Evolutionary conservation across 495 filamentous ascomycete species (phyloP), one percentile per base, ranked within the genome.

Genomic region (Lasiosphaeria hispida): DNA sequence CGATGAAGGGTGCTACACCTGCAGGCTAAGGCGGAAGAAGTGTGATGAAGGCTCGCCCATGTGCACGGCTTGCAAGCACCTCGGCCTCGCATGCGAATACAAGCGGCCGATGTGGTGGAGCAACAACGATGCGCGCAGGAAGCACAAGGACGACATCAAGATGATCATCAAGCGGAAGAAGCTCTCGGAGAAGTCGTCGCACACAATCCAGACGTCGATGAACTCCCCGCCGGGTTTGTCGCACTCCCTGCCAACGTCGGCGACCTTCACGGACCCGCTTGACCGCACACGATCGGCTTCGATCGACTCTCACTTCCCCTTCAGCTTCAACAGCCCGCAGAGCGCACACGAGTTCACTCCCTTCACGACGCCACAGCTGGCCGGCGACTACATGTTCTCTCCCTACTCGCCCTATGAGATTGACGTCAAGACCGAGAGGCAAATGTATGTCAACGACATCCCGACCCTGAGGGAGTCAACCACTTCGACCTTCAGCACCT

Each of bases 81-180:
- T 98, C 41, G 84, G 85, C 9, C 81, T 98, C 18, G 77, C 77
- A 58, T 98, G 94, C 74, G 91, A 98, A 78, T 98, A 97, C 75
- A 96, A 96, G 81, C 80, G 92, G 68, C 93, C 94, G 10, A 83
- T 89, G 71, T 98, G 94, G 94, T 98, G 94, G 94, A 89, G 86
- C 72, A 96, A 88, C 77, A 86, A 88, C 64, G 91, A 96, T 60
- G 84, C 87, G 73, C 81, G 94, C 58, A 83, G 86, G 64, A 69
- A 86, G 19, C 90, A 96, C 69, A 98, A 98, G 80, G 94, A 97
- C 69, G 77, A 83, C 17, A 92, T 98, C 77, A 98, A 98, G 82
- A 87, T 87, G 76, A 91, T 92, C 72, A 98, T 98, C 77, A 96
- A 96, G 83, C 85, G 90, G 54, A 97, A 92, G 60, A 97, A 97